Evolutionary conservation across 441 rosid species (phyloP), one percentile per base, ranked within the genome.

Genomic region (Populus hybrid): DNA sequence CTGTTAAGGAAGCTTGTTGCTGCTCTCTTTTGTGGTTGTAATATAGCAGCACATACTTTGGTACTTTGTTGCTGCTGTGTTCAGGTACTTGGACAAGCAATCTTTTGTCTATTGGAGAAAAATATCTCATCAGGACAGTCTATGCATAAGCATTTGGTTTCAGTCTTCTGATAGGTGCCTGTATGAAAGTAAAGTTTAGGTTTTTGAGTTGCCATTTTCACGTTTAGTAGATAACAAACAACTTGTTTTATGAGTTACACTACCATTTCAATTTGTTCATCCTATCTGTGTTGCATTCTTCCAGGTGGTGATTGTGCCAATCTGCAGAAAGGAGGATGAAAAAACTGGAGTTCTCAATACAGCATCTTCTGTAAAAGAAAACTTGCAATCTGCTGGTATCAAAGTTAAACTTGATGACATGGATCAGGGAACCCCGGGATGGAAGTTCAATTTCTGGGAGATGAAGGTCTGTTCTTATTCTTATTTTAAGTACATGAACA

Each of bases 371-470:
- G 88, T 88, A 12, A 90, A 86, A 78, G 92, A 91, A 75, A 77
- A 79, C 84, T 78, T 94, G 76, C 89, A 88, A 42, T 78, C 81
- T 59, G 90, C 91, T 30, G 95, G 97, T 40, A 73, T 91, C 72
- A 91, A 83, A 88, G 97, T 95, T 80, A 90, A 94, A 83, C 93
- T 95, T 18, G 97, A 92, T 83, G 97, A 91, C 76, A 83, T 90
- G 28, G 97, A 94, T 20, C 97, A 91, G 76, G 85, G 87, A 82
- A 92, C 97, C 40, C 93, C 95, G 3, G 97, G 97, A 11, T 95
- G 99, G 98, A 95, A 94, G 85, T 90, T 92, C 90, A 91, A 94
- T 85, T 91, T 92, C 86, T 92, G 99, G 98, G 98, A 90, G 85
- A 91, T 95, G 98, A 95, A 94, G 95, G 97, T 94, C 67, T 67